Evolutionary conservation across 169 alveolate species (phyloP), one percentile per base, ranked within the genome.

Genomic region (Babesia bigemina): DNA sequence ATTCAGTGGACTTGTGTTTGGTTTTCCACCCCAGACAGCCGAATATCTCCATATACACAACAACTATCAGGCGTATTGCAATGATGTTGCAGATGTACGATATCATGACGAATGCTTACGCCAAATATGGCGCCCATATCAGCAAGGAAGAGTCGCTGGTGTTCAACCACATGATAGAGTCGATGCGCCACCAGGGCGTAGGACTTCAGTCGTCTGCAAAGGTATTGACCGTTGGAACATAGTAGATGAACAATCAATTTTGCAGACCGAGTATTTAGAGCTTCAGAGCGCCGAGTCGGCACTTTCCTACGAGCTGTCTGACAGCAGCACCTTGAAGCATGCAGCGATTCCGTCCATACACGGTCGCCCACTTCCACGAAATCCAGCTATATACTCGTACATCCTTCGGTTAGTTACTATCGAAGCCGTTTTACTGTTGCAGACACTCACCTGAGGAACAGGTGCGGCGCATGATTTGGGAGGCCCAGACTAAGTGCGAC

Each of bases 121-220:
- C 29, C 13, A 66, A 26, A 48, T 79, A 48, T 10, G 24, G 57
- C 11, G 78, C 29, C 49, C n/a, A 22, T 33, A 16, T 90, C 33
- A 81, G 61, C 60, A 47, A 63, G 39, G 94, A 90, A 36, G 92
- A 90, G 55, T 50, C 52, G 39, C 78, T 79, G 55, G 94, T 90
- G 28, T 63, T 90, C 49, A 66, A 36, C 13, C 91, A 90, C 63
- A 90, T 90, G 94, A 83, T 90, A 17, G 63, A 75, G 49, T 90
- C 94, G 22, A 90, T 90, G 94, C 85, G 86, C 45, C 66, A 81
- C 62, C 94, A 90, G 52, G 94, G 94, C 22, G 94, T 90, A 22
- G 90, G 84, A 47, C 62, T 89, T 53, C 57, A 85, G 58, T 44
- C 72, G 49, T 70, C 75, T 26, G 56, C 62, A 19, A 78, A 53